Base-by-base conservation (phyloP, 495 filamentous ascomycete species). In the Xylaria cubensis region DNA sequence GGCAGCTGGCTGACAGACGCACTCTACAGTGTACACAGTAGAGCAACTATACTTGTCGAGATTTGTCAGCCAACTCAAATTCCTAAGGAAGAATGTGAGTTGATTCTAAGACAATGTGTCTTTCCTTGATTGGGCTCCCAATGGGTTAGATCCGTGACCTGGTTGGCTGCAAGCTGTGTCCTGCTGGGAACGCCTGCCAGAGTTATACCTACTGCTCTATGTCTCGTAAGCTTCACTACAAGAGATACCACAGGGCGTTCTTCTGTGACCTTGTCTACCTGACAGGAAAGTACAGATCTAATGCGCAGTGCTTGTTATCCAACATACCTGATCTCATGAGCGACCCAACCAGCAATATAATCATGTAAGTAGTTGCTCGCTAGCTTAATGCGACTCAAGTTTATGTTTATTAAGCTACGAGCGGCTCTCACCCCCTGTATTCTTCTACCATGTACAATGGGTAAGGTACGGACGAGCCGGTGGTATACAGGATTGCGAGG, bases 21-120 rank as follows among this genome's bases (percentile, higher is more conserved):
- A 4, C 6, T 4, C 5, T 55, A 56, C 48, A 67, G 50, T 56
- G 50, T 53, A 51, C 29, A 66, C 44, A 29, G 34, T 56, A 34
- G 21, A 24, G 39, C 6, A 24, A 21, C n/a, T 51, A 67, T 59
- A 58, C 44, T 13, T 72, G 19, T 26, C 26, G 42, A 24, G 71
- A 68, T 64, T 67, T 64, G 64, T 67, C 71, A 69, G 44, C 64
- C 46, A 63, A 64, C 42, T 69, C 53, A 59, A 59, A 67, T 67
- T 67, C 65, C 36, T 67, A 2, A 24, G 65, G 44, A 56, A 67
- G 65, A 67, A 67, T 67, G 65, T 44, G 50, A 56, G 65, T 56
- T 29, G 65, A 56, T 32, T 55, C 50, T 50, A 67, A 67, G 58
- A 53, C 55, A 64, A 73, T 73, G 72, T 73, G 66, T 73, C 72